Evolutionary conservation across 768 basidiomycete genomes (phyloP), one percentile per base, ranked within the genome.

Genomic region (Clitopilus passeckerianus): DNA sequence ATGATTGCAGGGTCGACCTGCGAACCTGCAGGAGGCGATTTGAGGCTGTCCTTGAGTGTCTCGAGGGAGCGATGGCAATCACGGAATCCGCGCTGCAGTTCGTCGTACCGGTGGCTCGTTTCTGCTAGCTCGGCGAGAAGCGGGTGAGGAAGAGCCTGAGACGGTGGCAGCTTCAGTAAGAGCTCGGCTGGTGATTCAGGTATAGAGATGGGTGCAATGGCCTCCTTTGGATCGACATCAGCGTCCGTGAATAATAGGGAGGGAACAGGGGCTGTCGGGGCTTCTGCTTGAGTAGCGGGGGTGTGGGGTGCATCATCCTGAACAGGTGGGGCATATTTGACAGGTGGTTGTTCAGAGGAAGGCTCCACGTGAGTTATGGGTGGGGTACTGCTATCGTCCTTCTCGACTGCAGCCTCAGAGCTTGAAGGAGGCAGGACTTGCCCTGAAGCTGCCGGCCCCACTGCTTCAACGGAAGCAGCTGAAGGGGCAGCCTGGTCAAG

Each of bases 1-100:
- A 93, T 65, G 15, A 84, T 69, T 5, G 75, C 71, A 3, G 64
- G 27, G 6, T 67, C 53, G 9, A 60, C 56, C 10, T 63, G 34
- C 1, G 71, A 61, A 12, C 46, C 24, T 6, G 72, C 54, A 1
- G 59, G 61, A 18, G 65, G 33, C 3, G 57, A 60, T 8, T 60
- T 50, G 24, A 80, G 57, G 15, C 68, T 73, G 24, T 68, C 66
- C 65, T 80, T 82, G 53, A 92, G 77, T 1, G 81, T 77, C 62
- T 85, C 82, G 33, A 93, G 75, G 1, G 87, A 81, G 9, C 84
- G 67, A 62, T 90, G 84, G 62, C 91, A 91, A 65, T 87, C 86
- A 1, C 84, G 80, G 70, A 91, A 88, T 0, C 83, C 76, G 1
- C 60, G 60, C 22, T 64, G 63, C 6, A 65, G 57, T 18, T 37